A percentile compares a stretch with the other conserved stretches of the same genome.
Evolutionary conservation across 1,139 yeast species (phyloP).

Genomic region (Zygosaccharomyces pseudobailii): DNA sequence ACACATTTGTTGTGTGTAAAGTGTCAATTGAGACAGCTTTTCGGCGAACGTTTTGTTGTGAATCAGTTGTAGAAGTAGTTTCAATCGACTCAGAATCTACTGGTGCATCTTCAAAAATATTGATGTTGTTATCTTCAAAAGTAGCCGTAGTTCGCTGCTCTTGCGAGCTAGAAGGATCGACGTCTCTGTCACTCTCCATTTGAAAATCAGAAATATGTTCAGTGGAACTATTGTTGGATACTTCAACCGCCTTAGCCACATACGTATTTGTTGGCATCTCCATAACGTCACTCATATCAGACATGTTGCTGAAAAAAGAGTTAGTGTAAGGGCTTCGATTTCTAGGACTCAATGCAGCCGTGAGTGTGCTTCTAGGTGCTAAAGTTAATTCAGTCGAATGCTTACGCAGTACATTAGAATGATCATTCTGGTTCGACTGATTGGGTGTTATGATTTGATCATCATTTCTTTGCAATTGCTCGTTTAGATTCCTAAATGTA

Average conservation of each 20-base stretch:
- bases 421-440: neutral
- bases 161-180: conserved; percentile 6
- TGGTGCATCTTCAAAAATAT: conserved; percentile 32
- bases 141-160: conserved; percentile 6
- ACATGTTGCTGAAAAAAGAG: conserved; percentile 12
- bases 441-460: conserved; percentile 2
- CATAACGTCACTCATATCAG: conserved; percentile 29
- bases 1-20: conserved; percentile 27
- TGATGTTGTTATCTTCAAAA: conserved; percentile 15
- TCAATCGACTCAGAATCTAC: conserved; percentile 23
- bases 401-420: conserved; percentile 11
- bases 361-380: conserved; percentile 12
- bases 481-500: conserved; percentile 28
- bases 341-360: conserved; percentile 11
- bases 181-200: conserved; percentile 5
- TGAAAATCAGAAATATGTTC: conserved; percentile 10
- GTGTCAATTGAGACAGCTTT: conserved; percentile 34
- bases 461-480: conserved; percentile 15
- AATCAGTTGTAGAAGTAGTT: conserved; percentile 22
- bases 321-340: conserved; percentile 6
- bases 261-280: conserved; percentile 28
- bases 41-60: conserved; percentile 24
- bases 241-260: conserved; percentile 28
- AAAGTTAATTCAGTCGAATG: conserved; percentile 17
- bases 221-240: conserved; percentile 14